Conservation (phyloP, 495 filamentous ascomycete genomes). For the Thermothielavioides terrestris region DNA sequence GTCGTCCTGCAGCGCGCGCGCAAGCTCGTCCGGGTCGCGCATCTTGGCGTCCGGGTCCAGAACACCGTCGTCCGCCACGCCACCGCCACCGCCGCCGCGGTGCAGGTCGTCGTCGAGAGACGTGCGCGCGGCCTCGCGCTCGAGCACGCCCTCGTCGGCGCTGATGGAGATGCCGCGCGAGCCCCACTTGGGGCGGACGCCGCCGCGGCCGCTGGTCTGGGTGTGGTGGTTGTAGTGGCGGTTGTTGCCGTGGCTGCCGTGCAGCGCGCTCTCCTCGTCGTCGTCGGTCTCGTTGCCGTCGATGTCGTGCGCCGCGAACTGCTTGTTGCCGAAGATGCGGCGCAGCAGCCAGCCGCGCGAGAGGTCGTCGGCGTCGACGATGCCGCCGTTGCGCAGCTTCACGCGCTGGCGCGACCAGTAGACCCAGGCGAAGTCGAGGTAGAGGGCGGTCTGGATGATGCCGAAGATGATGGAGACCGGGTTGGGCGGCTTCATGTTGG, state of each 20-base stretch:
- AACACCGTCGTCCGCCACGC: constrained; percentile 26
- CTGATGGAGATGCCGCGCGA: constrained; percentile 68
- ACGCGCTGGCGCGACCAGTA: constrained; percentile 91
- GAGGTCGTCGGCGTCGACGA: constrained; percentile 90
- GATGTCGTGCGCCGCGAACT: constrained; percentile 22
- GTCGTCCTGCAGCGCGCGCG: constrained; percentile 42
- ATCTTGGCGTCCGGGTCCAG: constrained; percentile 48
- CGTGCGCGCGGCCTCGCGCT: constrained; percentile 33
- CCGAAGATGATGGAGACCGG: constrained; percentile 75
- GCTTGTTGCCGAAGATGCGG: constrained; percentile 44
- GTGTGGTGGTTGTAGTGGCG: constrained; percentile 19
- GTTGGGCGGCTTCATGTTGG: constrained; percentile 51
- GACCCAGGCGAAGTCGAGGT: constrained; percentile 94
- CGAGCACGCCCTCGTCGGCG: constrained; percentile 65
- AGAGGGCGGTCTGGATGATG: constrained; percentile 80
- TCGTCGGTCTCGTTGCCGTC: constrained; percentile 11
- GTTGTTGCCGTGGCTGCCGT: constrained; percentile 16
- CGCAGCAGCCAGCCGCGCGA: constrained; percentile 67
- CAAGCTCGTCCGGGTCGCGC: constrained; percentile 50
- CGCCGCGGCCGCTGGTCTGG: constrained; percentile 30
- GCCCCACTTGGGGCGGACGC: constrained; percentile 56
- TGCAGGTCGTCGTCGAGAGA: neutral
- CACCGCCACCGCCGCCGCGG: constrained; percentile 10
- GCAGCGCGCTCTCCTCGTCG: constrained; percentile 43
- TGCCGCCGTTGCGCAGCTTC: constrained; percentile 81